Conservation (phyloP, 495 filamentous ascomycete genomes). For the Penicillium alfredii region DNA sequence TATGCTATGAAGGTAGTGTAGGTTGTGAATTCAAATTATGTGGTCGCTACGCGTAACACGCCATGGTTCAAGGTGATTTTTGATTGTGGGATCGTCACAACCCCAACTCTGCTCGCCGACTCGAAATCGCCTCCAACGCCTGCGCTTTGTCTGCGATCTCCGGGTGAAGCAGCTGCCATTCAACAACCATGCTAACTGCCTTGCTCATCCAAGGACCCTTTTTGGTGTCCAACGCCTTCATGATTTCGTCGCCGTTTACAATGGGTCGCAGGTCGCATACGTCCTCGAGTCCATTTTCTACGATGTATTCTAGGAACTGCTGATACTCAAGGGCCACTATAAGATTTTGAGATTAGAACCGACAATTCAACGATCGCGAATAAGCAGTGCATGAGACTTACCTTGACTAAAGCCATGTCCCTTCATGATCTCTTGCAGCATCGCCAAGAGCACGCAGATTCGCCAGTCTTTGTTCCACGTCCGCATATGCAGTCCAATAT, state of each 20-base stretch:
- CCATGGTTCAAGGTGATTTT: no score
- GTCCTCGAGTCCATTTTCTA: slow-evolving; percentile 35
- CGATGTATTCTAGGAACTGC: slow-evolving; percentile 39
- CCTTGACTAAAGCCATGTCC: slow-evolving; percentile 27
- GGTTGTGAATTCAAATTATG: no score
- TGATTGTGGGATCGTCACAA: slow-evolving; percentile 33
- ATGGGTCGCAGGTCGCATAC: slow-evolving; percentile 50
- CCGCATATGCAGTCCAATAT: slow-evolving; percentile 72
- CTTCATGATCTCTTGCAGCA: slow-evolving; percentile 59
- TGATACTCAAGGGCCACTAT: slow-evolving; percentile 42
- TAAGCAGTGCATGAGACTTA: slow-evolving; percentile 15
- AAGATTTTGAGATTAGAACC: no score
- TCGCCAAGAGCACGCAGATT: slow-evolving; percentile 61
- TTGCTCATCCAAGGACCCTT: slow-evolving; percentile 74
- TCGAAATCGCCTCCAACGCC: slow-evolving; percentile 59
- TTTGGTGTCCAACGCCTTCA: slow-evolving; percentile 50
- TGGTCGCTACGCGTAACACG: no score
- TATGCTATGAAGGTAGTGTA: no score
- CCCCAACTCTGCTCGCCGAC: slow-evolving; percentile 50
- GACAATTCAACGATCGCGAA: no score
- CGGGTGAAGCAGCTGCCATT: slow-evolving; percentile 83
- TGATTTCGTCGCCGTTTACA: slow-evolving; percentile 61
- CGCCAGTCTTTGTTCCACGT: slow-evolving; percentile 73
- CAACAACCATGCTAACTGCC: slow-evolving; percentile 65
- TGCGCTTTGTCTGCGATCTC: slow-evolving; percentile 52